phyloP scores from a whole-genome alignment of 306 rosid genomes.

The Ormosia semicastrata region DNA sequence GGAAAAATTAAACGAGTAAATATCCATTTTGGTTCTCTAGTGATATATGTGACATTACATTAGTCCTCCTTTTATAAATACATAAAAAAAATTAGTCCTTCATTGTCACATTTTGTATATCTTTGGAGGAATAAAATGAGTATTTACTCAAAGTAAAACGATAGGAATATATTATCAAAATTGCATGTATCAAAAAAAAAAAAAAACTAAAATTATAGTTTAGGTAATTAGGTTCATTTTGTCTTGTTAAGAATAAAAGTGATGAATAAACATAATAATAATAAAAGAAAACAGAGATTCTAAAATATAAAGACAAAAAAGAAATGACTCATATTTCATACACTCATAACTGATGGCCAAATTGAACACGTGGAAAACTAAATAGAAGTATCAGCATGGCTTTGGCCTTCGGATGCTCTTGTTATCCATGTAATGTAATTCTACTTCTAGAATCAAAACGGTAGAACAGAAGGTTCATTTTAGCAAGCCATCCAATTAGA shows the following conservation, averaged over 20 bases:
- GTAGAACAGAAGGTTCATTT: background rate
- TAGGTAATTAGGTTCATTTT: background rate
- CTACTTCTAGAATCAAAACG: background rate
- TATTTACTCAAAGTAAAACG: background rate
- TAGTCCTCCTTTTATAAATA: too few species aligned
- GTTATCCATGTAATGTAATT: too few species aligned
- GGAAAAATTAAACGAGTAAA: background rate
- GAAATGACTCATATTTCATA: background rate
- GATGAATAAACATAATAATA: background rate
- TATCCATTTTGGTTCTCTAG: too few species aligned
- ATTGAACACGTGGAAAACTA: background rate
- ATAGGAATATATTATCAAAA: background rate
- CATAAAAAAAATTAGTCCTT: too few species aligned
- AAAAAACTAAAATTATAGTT: background rate
- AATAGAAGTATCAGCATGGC: background rate
- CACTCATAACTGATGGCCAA: background rate
- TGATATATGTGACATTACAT: too few species aligned
- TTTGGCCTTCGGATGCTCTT: too few species aligned
- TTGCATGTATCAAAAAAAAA: background rate
- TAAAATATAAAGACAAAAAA: background rate
- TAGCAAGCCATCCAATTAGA: background rate
- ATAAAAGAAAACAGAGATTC: background rate
- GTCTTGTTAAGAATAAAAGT: background rate
- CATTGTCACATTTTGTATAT: too few species aligned
- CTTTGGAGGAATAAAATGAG: too few species aligned